phyloP scores from a whole-genome alignment of 257 asterid genomes.

The Solanum corneliomulleri region DNA sequence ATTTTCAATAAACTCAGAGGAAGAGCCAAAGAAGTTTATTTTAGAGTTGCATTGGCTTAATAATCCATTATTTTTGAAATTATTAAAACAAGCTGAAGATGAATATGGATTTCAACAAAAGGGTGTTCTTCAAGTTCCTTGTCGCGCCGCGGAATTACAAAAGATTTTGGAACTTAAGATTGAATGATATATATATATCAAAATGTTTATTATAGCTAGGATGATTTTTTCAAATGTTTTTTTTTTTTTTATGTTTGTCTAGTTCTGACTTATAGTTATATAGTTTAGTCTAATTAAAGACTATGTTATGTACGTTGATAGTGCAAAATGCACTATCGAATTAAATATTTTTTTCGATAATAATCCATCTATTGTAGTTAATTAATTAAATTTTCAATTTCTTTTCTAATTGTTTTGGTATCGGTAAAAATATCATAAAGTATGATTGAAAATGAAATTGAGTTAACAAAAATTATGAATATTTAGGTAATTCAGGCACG shows the following conservation, averaged over 20 bases:
- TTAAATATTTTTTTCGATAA: too few relatives aligned
- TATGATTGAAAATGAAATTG: background rate
- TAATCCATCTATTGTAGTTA: background rate
- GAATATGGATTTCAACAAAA: conserved; percentile 19
- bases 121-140: conserved; percentile 21
- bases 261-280: background rate
- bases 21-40: conserved; percentile 16
- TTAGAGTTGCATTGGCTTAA: conserved; percentile 7
- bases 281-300: background rate
- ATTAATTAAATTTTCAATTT: background rate
- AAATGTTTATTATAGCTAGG: background rate
- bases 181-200: background rate
- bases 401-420: background rate
- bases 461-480: background rate
- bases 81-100: conserved; percentile 18
- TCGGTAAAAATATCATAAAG: background rate
- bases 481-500: background rate
- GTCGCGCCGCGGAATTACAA: conserved; percentile 11
- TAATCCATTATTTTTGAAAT: conserved; percentile 14
- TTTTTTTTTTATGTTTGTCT: background rate
- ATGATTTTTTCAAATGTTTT: background rate
- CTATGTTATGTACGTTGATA: too few relatives aligned
- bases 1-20: background rate
- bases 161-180: conserved; percentile 5
- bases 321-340: too few relatives aligned